A percentile compares a stretch with the other conserved stretches of the same genome.
Evolutionary conservation across 202 grass and related monocot species (phyloP).

Genomic region (Sporobolus alterniflorus): DNA sequence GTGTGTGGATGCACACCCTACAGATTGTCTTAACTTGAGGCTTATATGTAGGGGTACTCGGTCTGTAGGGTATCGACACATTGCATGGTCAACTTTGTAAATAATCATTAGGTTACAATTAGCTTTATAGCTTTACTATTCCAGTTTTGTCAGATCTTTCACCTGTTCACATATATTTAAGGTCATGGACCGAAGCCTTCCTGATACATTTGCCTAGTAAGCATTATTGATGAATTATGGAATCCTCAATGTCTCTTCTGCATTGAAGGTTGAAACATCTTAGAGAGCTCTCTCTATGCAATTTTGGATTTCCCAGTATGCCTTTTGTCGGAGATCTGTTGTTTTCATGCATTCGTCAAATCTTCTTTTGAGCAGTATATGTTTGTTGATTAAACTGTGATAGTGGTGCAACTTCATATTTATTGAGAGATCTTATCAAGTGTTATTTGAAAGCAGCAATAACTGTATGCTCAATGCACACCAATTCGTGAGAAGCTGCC

Average conservation of each 20-base stretch:
- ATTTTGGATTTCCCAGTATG: background rate
- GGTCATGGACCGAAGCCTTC: background rate
- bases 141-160: conserved; percentile 8
- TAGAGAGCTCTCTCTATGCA: background rate
- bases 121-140: background rate
- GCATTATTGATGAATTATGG: background rate
- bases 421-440: background rate
- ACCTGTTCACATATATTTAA: background rate
- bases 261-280: background rate
- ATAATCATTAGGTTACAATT: background rate
- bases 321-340: background rate
- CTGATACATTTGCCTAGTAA: background rate
- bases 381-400: background rate
- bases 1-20: too few relatives aligned
- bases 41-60: too few relatives aligned
- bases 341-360: background rate
- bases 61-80: too few relatives aligned
- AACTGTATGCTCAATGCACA: conserved; percentile 57
- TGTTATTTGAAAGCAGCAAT: conserved; percentile 70
- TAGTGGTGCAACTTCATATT: conserved; percentile 21
- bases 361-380: background rate
- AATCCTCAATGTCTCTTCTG: background rate
- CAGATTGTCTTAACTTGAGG: too few relatives aligned
- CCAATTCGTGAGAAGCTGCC: conserved; percentile 78
- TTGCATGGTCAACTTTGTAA: conserved; percentile 7